phyloP scores from a whole-genome alignment of 148 eudicot species.

The Rhododendron griersonianum region DNA sequence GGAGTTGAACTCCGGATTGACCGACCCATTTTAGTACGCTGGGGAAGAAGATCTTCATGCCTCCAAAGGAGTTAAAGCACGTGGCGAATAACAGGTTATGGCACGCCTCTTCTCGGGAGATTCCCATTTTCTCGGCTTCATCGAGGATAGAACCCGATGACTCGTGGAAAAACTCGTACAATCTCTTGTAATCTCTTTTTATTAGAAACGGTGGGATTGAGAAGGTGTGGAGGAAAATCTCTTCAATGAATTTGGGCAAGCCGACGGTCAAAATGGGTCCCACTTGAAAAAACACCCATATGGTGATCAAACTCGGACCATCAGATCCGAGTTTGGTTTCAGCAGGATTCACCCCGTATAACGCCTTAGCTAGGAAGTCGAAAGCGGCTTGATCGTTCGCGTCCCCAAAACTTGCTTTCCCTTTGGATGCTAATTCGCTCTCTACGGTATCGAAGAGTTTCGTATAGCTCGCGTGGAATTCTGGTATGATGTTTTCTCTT shows the following conservation, averaged over 20 bases:
- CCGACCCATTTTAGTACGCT: slow-evolving; percentile 61
- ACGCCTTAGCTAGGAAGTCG: slow-evolving; percentile 42
- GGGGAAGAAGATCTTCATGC: slow-evolving; percentile 68
- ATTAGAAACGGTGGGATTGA: slow-evolving; percentile 43
- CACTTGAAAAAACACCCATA: slow-evolving; percentile 59
- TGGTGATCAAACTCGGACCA: slow-evolving; percentile 42
- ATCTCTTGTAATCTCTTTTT: slow-evolving; percentile 42
- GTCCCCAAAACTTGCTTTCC: slow-evolving; percentile 44
- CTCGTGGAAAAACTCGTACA: slow-evolving; percentile 59
- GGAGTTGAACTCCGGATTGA: slow-evolving; percentile 52
- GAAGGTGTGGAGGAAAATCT: slow-evolving; percentile 39
- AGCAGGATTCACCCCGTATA: slow-evolving; percentile 35
- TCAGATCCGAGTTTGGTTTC: slow-evolving; percentile 41
- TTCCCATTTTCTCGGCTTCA: slow-evolving; percentile 44
- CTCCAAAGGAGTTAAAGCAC: slow-evolving; percentile 80
- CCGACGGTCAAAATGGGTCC: slow-evolving; percentile 58
- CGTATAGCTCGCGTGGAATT: slow-evolving; percentile 37
- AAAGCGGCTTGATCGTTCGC: slow-evolving; percentile 61
- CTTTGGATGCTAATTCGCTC: slow-evolving; percentile 31
- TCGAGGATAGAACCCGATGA: slow-evolving; percentile 31
- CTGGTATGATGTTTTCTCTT: slow-evolving; percentile 55
- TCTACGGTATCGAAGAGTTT: slow-evolving; percentile 52
- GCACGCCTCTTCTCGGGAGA: slow-evolving; percentile 65
- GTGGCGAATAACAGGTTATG: slow-evolving; percentile 67
- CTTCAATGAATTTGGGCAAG: slow-evolving; percentile 49